Evolutionary conservation across 177 flowering plant species (phyloP).

Genomic region (Vitis hybrid): DNA sequence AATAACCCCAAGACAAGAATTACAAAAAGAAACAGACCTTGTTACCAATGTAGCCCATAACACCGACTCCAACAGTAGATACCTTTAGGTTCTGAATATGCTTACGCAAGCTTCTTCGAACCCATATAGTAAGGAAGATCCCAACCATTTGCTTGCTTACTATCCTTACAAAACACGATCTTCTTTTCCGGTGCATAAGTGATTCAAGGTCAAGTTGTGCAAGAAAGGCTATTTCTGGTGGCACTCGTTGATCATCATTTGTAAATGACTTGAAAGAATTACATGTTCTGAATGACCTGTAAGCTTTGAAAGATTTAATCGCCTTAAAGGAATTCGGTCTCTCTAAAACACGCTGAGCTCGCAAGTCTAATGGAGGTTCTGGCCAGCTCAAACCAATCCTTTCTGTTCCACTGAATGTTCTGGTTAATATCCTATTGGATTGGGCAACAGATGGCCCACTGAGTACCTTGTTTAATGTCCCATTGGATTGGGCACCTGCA

Average conservation of each 20-base stretch:
- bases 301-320: conserved; percentile 51
- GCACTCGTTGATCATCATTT: conserved; percentile 26
- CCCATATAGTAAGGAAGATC: conserved; percentile 86
- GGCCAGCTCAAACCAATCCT: conserved; percentile 91
- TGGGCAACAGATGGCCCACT: conserved; percentile 37
- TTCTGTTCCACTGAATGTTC: conserved; percentile 66
- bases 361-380: conserved; percentile 74
- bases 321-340: conserved; percentile 59
- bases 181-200: conserved; percentile 55
- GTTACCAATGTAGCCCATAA: conserved; percentile 97
- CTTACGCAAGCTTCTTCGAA: conserved; percentile 77
- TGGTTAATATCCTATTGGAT: conserved; percentile 34
- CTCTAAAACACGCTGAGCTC: conserved; percentile 51
- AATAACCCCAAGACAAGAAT: conserved; percentile 1
- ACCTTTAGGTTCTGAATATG: conserved; percentile 84
- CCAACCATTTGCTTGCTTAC: conserved; percentile 99
- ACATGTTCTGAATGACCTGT: conserved; percentile 44
- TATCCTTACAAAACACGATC: conserved; percentile 75
- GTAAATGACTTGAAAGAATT: conserved; percentile 55
- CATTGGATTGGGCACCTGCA: conserved; percentile 7
- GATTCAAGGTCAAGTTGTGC: conserved; percentile 68
- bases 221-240: conserved; percentile 41
- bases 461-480: conserved; percentile 45
- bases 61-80: conserved; percentile 97
- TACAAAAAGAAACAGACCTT: conserved; percentile 55